Evolutionary conservation across 2,329 filamentous ascomycete genomes (phyloP), one percentile per base, ranked within the genome.

Genomic region (Thielaviopsis punctulata): DNA sequence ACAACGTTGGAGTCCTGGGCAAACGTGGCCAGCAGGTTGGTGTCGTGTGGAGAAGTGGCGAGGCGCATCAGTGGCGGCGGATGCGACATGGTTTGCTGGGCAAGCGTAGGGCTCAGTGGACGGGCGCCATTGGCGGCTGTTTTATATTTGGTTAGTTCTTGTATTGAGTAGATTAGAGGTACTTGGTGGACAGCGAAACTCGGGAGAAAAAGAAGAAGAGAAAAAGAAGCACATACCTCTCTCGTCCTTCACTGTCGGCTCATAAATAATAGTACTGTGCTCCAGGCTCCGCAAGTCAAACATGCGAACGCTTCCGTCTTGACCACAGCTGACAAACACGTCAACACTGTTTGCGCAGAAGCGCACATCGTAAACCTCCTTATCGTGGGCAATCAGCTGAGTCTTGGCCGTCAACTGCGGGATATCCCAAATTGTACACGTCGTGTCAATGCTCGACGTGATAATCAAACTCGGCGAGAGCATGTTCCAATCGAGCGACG

Each of bases 381-480:
- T 96, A 69, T 98, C 92, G 65, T 98, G 92, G 19, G 92, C 92
- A 66, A 98, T 98, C 45, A 98, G 73, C 65, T 98, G 92, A 1
- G 92, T 98, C 69, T 98, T 98, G 50, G 92, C 92, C 0, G 92
- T 98, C 57, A 98, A 73, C 1, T 92, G 95, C 3, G 92, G 92
- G 52, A 98, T 98, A 65, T 98, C 92, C 92, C 92, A 98, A 58
- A 98, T 98, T 4, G 92, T 98, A 68, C 92, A 98, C 5, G 92
- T 98, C 1, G 92, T 98, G 63, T 98, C 92, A 62, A 98, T 98
- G 65, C 89, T 96, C 3, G 89, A 95, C 1, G 92, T 98, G 62
- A 98, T 98, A 63, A 98, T 98, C 51, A 98, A 73, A 64, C 90
- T 95, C 0, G 92, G 92, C 22, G 88, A 95, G 50, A 98, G 83